These are phyloP conservation scores for Papilionanthe hybrid DNA, from an alignment of 116 monocot species.

Conservation along the genomic window DNA sequence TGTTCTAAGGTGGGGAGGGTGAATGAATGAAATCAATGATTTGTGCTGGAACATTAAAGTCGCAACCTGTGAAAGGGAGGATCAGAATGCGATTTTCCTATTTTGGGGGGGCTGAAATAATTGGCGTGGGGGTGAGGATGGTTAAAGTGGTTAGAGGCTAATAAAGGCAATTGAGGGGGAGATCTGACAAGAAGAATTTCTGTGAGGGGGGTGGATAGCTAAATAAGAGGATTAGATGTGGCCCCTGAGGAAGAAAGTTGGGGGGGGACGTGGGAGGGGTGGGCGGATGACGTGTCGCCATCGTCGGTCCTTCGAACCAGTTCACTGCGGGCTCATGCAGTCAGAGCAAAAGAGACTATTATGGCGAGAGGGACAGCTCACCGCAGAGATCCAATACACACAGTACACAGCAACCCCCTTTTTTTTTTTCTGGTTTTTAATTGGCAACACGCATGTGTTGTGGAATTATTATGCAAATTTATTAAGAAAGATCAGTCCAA, in stretches of 20 bases:
- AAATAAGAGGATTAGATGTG: neutral
- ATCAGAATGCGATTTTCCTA: conserved; percentile 4
- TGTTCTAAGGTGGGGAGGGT: neutral
- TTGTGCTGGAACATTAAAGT: conserved; percentile 9
- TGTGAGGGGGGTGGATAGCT: neutral
- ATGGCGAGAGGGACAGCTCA: conserved; percentile 14
- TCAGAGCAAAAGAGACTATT: conserved; percentile 2
- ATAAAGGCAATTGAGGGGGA: neutral
- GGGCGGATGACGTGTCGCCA: conserved; percentile 12
- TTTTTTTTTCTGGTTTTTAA: neutral
- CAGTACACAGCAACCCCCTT: conserved; percentile 2
- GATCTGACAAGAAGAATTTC: neutral
- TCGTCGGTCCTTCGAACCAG: conserved; percentile 12
- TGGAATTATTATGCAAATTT: neutral
- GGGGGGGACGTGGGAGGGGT: conserved; percentile 5
- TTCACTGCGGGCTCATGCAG: conserved; percentile 9
- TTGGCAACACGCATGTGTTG: neutral
- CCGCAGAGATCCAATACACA: conserved; percentile 5
- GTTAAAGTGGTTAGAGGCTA: neutral
- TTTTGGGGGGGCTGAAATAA: neutral
- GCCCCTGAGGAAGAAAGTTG: neutral
- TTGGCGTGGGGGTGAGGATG: neutral
- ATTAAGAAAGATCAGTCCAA: neutral
- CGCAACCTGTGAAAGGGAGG: conserved; percentile 2
- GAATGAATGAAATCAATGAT: conserved; percentile 7